A percentile compares a stretch with the other conserved stretches of the same genome.
Conservation (phyloP, 164 flowering plant species). For the Dillenia turbinata region DNA sequence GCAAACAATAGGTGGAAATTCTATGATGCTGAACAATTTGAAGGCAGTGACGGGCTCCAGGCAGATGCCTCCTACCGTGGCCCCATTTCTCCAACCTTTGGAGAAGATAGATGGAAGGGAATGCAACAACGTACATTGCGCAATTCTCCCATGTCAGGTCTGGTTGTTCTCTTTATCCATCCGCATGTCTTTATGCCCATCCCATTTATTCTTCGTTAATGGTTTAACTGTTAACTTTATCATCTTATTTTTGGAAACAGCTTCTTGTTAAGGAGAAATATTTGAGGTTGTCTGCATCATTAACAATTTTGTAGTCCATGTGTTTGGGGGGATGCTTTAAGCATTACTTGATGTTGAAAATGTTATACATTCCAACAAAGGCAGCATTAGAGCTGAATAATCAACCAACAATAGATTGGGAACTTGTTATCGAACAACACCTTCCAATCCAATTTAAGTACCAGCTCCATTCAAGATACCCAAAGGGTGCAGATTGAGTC, state of each 20-base stretch:
- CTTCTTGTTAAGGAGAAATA: too few species aligned
- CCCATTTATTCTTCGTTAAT: neutral
- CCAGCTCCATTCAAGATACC: neutral
- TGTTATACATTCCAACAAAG: too few species aligned
- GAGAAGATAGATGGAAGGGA: constrained; percentile 31
- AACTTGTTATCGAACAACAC: neutral
- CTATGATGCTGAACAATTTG: constrained; percentile 1
- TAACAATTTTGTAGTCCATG: too few species aligned
- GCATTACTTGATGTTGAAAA: too few species aligned
- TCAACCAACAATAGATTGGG: neutral
- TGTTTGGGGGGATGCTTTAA: too few species aligned
- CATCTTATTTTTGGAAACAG: too few species aligned
- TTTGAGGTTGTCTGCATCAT: too few species aligned
- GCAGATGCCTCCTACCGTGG: neutral
- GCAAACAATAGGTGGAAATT: neutral
- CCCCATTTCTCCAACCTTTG: constrained; percentile 11
- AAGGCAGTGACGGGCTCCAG: neutral
- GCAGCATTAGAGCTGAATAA: too few species aligned
- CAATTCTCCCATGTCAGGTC: constrained; percentile 39
- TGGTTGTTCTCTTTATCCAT: constrained; percentile 2
- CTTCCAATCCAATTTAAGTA: neutral
- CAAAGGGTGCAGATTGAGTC: neutral
- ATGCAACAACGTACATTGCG: constrained; percentile 30
- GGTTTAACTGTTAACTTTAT: too few species aligned
- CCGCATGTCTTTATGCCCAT: neutral